Base-by-base conservation (phyloP, 2,329 filamentous ascomycete species). In the Magnaporthiopsis incrustans region DNA sequence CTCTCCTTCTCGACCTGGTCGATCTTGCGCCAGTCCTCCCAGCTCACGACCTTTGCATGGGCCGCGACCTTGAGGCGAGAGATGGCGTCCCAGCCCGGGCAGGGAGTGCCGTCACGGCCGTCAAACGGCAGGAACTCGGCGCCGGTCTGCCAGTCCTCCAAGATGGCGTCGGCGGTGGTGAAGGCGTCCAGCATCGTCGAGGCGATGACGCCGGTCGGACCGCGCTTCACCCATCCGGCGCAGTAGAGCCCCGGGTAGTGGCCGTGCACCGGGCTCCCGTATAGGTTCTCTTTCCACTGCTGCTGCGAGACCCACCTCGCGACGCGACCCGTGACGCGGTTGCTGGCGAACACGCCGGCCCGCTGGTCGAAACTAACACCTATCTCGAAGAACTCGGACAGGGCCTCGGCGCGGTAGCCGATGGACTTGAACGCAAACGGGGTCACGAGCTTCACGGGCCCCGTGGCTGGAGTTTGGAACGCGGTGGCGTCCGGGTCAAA, bases 101-200 rank as follows among this genome's bases (percentile, higher is more conserved):
- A 22, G 22, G 44, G 44, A 53, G 44, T 53, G 44, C 44, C n/a
- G 5, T 53, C 44, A 25, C 67, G 67, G 12, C 67, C 67, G 26
- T 71, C 66, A 1, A 53, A 56, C 18, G 50, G 26, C 4, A 83
- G 70, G 64, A 85, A 84, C 1, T 71, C 67, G 1, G 68, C 70
- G 2, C 76, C 75, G 1, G 77, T 72, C 22, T 73, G 69, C 89
- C 92, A 94, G 72, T 99, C 95, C n/a, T 84, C 78, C 0, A 85
- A 85, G 67, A 99, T 90, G 3, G 89, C 86, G 72, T 97, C 93
- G 1, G 88, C 95, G 0, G 92, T 97, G 11, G 85, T 83, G 71
- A 98, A 99, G 0, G 95, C 94, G 74, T 99, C 95, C 66, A 89
- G 86, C 92, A 99, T 96, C 0, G 95, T 99, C 35, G 89, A 92